These are phyloP conservation scores for Lactarius sanguifluus DNA, from an alignment of 768 basidiomycete species.

Conservation along the genomic window DNA sequence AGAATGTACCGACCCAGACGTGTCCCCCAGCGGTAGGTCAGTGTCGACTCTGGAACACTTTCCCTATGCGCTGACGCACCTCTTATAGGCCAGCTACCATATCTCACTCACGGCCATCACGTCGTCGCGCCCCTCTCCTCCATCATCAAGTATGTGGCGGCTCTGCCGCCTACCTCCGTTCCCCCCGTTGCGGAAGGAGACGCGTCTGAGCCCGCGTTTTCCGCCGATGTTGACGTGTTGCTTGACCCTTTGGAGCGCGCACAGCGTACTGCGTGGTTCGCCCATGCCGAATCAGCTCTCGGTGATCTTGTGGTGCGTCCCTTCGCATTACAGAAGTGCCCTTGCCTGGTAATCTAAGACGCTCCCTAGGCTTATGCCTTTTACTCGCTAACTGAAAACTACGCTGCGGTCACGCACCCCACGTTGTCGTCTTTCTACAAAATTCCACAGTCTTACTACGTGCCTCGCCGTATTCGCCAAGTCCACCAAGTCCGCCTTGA, in stretches of 20 bases:
- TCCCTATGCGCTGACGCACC: not conserved
- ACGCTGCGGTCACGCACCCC: slow-evolving; percentile 54
- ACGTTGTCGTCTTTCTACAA: slow-evolving; percentile 57
- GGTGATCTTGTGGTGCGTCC: slow-evolving; percentile 69
- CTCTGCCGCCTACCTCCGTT: slow-evolving; percentile 41
- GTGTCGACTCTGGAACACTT: slow-evolving; percentile 22
- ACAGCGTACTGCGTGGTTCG: slow-evolving; percentile 58
- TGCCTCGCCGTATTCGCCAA: slow-evolving; percentile 61
- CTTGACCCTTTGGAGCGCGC: slow-evolving; percentile 51
- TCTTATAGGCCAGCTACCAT: slow-evolving; percentile 66
- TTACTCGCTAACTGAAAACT: slow-evolving; percentile 64
- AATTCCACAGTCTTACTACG: slow-evolving; percentile 72
- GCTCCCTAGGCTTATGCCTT: slow-evolving; percentile 55
- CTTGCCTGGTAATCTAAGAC: slow-evolving; percentile 19
- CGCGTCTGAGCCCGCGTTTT: slow-evolving; percentile 22
- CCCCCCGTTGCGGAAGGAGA: slow-evolving; percentile 33
- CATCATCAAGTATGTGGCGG: slow-evolving; percentile 64
- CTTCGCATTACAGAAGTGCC: not conserved
- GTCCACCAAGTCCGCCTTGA: slow-evolving; percentile 58
- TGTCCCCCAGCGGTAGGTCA: slow-evolving; percentile 68
- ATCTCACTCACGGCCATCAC: slow-evolving; percentile 57
- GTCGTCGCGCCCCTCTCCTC: slow-evolving; percentile 52
- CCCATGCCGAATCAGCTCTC: slow-evolving; percentile 63
- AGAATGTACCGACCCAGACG: slow-evolving; percentile 66
- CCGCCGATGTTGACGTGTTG: slow-evolving; percentile 48